phyloP scores from a whole-genome alignment of 352 stramenopile species.

The Phytopythium litorale region DNA sequence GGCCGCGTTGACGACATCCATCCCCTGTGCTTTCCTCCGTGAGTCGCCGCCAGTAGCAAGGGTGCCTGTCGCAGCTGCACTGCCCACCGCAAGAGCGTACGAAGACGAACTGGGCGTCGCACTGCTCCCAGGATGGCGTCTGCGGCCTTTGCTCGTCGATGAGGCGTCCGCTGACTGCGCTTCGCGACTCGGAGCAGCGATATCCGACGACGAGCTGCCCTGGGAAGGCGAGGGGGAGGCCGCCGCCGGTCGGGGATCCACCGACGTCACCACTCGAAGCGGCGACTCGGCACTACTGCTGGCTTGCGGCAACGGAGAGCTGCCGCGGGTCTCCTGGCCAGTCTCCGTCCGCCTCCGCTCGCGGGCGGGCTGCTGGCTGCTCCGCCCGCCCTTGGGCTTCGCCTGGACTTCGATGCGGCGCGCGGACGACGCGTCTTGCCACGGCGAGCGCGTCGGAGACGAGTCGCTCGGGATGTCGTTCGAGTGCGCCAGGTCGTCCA shows the following conservation, averaged over 20 bases:
- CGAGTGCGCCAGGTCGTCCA: conserved; percentile 27
- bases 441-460: neutral
- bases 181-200: neutral
- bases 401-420: conserved; percentile 6
- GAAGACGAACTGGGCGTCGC: neutral
- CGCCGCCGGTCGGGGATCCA: neutral
- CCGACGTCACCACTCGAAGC: neutral
- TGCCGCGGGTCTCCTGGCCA: neutral
- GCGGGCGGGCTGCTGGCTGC: neutral
- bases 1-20: neutral
- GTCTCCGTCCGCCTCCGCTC: conserved; percentile 1
- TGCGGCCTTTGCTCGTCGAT: neutral
- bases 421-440: conserved; percentile 4
- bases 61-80: neutral
- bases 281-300: neutral
- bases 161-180: neutral
- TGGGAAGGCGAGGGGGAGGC: neutral
- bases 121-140: neutral
- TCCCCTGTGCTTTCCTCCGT: neutral
- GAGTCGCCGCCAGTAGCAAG: neutral
- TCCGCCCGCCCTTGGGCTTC: neutral
- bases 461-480: neutral
- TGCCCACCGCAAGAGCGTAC: conserved; percentile 4
- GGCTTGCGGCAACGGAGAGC: neutral
- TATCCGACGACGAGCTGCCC: conserved; percentile 3